Base-by-base conservation (phyloP, 768 basidiomycete species). In the Nevesoporus exiguus region DNA sequence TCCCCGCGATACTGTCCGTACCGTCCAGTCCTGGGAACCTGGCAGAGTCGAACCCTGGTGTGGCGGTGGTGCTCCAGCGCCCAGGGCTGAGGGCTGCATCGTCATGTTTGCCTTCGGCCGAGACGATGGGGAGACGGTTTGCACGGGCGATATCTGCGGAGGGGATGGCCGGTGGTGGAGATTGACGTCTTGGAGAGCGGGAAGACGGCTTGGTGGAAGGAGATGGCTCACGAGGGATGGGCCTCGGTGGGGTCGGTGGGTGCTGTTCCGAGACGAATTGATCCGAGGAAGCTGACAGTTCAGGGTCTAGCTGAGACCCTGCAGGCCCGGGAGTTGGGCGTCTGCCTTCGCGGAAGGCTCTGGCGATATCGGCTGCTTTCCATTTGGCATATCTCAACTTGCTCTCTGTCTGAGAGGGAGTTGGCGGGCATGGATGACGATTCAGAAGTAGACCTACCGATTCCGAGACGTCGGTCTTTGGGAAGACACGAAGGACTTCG, bases 361-460 rank as follows among this genome's bases (percentile, higher is more conserved):
- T 98, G 17, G 91, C 84, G 19, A 98, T 94, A 57, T 97, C 93
- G 13, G 89, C 87, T 34, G 96, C 96, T 69, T 98, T 98, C 95
- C 97, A 99, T 69, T 97, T 93, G 5, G 94, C 83, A 72, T 98
- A 99, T 52, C 83, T 85, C 33, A 96, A 82, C 71, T 97, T 98
- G 58, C 89, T 89, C 61, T 85, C 85, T 57, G 84, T 82, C 92
- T 96, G 57, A 9, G 9, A 30, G 34, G 33, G 9, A 0, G 54
- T 60, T n/a, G 52, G 47, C 9, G 46, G 24, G 33, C 29, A 54
- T 19, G 53, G 24, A 52, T 8, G 45, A 27, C 9, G 39, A 7
- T 39, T 29, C 17, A 27, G 13, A 54, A 27, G 53, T 29, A 27
- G 30, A 59, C 82, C 24, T 66, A 86, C 88, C 45, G 81, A 76